These are phyloP conservation scores for Metarhizium guizhouense DNA, from an alignment of 2,329 filamentous ascomycete species.

Conservation along the genomic window DNA sequence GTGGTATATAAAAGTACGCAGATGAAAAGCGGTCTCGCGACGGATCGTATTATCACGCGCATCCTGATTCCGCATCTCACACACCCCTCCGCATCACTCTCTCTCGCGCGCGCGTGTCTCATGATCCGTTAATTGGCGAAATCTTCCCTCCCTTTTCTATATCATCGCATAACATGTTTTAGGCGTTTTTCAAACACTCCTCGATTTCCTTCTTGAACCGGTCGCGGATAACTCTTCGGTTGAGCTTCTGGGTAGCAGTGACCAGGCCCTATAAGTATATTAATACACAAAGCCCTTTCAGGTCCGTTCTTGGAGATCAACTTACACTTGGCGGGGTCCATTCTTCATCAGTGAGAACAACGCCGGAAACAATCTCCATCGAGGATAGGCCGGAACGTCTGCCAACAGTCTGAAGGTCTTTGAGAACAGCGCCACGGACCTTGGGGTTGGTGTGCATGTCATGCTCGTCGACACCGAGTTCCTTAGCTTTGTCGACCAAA, in stretches of 20 bases:
- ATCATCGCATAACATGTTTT: background rate
- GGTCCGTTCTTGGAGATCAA: constrained; percentile 13
- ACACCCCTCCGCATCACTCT: background rate
- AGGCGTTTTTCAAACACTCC: constrained; percentile 24
- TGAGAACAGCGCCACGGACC: constrained; percentile 51
- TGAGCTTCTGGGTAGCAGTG: constrained; percentile 54
- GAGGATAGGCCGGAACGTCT: constrained; percentile 56
- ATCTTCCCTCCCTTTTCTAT: background rate
- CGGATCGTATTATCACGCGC: background rate
- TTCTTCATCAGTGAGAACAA: constrained; percentile 75
- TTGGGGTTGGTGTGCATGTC: constrained; percentile 60
- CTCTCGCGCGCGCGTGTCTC: background rate
- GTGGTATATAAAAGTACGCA: constrained; percentile 1
- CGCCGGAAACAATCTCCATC: constrained; percentile 68
- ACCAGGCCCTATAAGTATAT: constrained; percentile 39
- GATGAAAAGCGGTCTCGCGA: background rate
- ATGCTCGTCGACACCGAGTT: constrained; percentile 55
- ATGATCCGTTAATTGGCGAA: background rate
- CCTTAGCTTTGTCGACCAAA: constrained; percentile 49
- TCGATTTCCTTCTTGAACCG: constrained; percentile 43
- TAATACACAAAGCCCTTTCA: constrained; percentile 4
- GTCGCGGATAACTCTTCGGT: constrained; percentile 42
- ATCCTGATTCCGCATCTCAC: background rate
- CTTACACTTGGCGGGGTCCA: constrained; percentile 81
- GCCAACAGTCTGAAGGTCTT: constrained; percentile 58